Evolutionary conservation across 805 yeast genomes (phyloP), one percentile per base, ranked within the genome.

Genomic region (Sugiyamaella chiloensis): DNA sequence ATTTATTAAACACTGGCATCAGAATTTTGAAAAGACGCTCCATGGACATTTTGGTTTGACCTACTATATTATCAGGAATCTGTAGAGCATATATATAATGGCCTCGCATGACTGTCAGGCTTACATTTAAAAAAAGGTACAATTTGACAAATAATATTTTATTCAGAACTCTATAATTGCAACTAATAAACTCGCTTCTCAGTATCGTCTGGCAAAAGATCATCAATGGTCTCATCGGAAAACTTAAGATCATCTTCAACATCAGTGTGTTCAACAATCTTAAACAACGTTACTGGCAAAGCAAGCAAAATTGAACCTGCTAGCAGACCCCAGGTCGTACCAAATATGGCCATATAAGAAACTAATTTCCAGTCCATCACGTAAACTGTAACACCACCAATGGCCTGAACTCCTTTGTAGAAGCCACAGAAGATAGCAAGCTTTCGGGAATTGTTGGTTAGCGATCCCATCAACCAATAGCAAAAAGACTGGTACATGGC

Each of bases 381-480:
- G 83, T 83, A 80, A 6, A 73, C 75, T 42, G 80, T 68, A 19
- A 80, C 83, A 11, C 80, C 79, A 59, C 81, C 82, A 7, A 82
- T 83, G 31, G 79, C 72, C 65, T 80, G 85, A 50, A 80, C 62
- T 47, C 81, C 78, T 67, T 80, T 80, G 67, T 78, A 79, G 60
- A 76, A 75, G 36, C 82, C 83, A 19, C 80, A 79, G 56, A 76
- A 75, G 51, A 78, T 62, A 24, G 81, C 78, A 36, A 70, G 66
- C 60, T 73, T 76, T 64, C 76, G 71, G 27, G 81, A 75, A 58
- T 74, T 72, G 60, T 80, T 80, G 46, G 82, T 71, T 44, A 80
- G 62, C 39, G 80, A 72, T 39, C 84, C 85, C 66, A 80, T 66
- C 37, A 74, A 51, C 80, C 83, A 80, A 63, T 76, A 75, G 46